Conservation (phyloP, 768 basidiomycete species). For the Mycena haematopus region DNA sequence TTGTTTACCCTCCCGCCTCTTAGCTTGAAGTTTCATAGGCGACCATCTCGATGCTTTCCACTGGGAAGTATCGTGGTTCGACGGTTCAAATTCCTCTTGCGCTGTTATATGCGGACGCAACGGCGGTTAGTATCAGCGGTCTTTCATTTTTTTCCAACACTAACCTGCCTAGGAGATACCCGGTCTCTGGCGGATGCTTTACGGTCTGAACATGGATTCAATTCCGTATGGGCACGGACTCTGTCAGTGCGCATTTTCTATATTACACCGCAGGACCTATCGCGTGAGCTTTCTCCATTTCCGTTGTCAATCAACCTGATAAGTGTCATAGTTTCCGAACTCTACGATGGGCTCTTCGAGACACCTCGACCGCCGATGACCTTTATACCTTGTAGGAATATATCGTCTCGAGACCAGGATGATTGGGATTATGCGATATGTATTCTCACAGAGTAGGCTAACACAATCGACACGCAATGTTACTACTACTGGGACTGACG, state of each 20-base stretch:
- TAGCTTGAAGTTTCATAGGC: slow-evolving; percentile 15
- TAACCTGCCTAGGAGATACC: background rate
- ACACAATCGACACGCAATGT: too few species aligned
- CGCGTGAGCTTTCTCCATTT: slow-evolving; percentile 37
- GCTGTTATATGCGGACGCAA: slow-evolving; percentile 52
- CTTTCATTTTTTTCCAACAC: background rate
- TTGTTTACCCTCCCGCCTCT: background rate
- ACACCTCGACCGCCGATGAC: slow-evolving; percentile 46
- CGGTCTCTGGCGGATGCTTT: slow-evolving; percentile 1
- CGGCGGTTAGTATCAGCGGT: slow-evolving; percentile 33
- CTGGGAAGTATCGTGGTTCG: slow-evolving; percentile 58
- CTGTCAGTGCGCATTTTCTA: slow-evolving; percentile 59
- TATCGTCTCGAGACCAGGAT: slow-evolving; percentile 49
- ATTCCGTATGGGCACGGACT: slow-evolving; percentile 27
- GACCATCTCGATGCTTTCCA: slow-evolving; percentile 34
- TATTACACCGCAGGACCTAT: slow-evolving; percentile 34
- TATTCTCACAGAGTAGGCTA: slow-evolving; percentile 42
- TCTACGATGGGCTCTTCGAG: slow-evolving; percentile 39
- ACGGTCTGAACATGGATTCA: slow-evolving; percentile 2
- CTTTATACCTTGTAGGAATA: slow-evolving; percentile 56
- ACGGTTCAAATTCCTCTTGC: slow-evolving; percentile 47
- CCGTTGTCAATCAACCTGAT: background rate
- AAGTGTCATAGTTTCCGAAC: slow-evolving; percentile 29
- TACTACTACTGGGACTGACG: too few species aligned
- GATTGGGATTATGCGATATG: slow-evolving; percentile 66